A percentile compares a stretch with the other conserved stretches of the same genome.
phyloP scores from a whole-genome alignment of 2,329 filamentous ascomycete genomes.

The Exophiala phaeomuriformis region DNA sequence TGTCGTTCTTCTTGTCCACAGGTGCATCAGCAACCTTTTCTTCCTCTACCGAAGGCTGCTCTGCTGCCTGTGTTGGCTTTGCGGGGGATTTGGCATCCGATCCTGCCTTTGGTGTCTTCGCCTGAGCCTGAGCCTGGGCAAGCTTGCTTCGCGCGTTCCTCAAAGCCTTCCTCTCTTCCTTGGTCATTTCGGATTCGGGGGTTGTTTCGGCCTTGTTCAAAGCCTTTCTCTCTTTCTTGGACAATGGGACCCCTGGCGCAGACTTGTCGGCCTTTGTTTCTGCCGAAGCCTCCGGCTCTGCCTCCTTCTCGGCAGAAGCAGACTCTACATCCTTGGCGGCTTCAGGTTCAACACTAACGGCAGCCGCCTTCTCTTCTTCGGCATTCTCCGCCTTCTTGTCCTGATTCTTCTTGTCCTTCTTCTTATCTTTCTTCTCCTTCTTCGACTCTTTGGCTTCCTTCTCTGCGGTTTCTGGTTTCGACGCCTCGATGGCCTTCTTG shows the following conservation, averaged over 20 bases:
- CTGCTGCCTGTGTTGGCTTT: not conserved
- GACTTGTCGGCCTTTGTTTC: not conserved
- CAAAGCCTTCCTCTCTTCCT: slow-evolving; percentile 6
- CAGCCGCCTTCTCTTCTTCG: slow-evolving; percentile 28
- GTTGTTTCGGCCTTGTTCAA: not conserved
- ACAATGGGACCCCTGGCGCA: not conserved
- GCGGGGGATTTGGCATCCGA: not conserved
- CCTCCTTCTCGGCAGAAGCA: slow-evolving; percentile 21
- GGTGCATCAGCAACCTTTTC: not conserved
- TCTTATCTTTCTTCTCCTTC: slow-evolving; percentile 28
- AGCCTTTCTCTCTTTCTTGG: slow-evolving; percentile 7
- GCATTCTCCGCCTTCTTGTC: slow-evolving; percentile 24
- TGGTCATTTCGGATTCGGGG: slow-evolving; percentile 1
- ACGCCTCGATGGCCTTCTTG: slow-evolving; percentile 28
- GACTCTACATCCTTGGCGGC: slow-evolving; percentile 22
- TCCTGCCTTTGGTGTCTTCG: not conserved
- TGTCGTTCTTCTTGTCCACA: not conserved
- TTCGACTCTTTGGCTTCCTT: slow-evolving; percentile 32
- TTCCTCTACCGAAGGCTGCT: not conserved
- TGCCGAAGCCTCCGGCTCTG: slow-evolving; percentile 13
- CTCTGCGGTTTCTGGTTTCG: slow-evolving; percentile 22
- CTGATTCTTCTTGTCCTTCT: slow-evolving; percentile 30
- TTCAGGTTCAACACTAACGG: slow-evolving; percentile 27
- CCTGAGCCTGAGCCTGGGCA: not conserved
- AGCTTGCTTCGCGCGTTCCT: slow-evolving; percentile 5